A percentile compares a stretch with the other conserved stretches of the same genome.
These are phyloP conservation scores for Moesziomyces aphidis DNA, from an alignment of 1,284 basidiomycete species.

Conservation along the genomic window DNA sequence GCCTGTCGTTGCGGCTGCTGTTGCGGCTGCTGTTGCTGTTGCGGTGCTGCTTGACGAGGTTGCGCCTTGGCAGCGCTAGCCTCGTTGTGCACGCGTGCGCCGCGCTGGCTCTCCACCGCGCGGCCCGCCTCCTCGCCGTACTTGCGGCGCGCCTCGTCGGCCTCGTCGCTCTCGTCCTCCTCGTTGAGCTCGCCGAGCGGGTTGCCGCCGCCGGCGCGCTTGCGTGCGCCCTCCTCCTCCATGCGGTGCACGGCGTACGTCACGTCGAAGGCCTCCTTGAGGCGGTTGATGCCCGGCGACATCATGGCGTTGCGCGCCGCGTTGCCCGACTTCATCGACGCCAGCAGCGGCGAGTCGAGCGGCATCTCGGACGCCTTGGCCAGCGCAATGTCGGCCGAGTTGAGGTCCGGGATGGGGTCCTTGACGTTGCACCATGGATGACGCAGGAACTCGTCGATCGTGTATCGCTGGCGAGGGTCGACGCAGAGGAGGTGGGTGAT, in stretches of 20 bases:
- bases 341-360: constrained; percentile 90
- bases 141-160: constrained; percentile 57
- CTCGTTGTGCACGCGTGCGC: constrained; percentile 52
- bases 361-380: constrained; percentile 71
- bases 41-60: constrained; percentile 35
- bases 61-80: constrained; percentile 23
- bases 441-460: constrained; percentile 95
- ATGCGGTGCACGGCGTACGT: constrained; percentile 99
- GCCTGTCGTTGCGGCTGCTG: constrained; percentile 18
- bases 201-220: constrained; percentile 70
- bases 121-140: constrained; percentile 67
- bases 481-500: constrained; percentile 95
- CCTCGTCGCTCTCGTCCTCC: constrained; percentile 76
- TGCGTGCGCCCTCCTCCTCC: constrained; percentile 92
- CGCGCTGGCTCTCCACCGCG: constrained; percentile 58
- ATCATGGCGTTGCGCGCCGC: constrained; percentile 74
- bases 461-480: constrained; percentile 93
- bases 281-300: constrained; percentile 82
- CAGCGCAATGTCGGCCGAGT: constrained; percentile 62
- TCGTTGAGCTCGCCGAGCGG: constrained; percentile 85
- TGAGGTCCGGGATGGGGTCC: constrained; percentile 60
- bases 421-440: constrained; percentile 90
- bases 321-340: constrained; percentile 73
- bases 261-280: constrained; percentile 99
- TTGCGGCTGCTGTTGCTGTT: constrained; percentile 35